Conservation (phyloP, 1,139 yeast genomes). For the Hansenula sp. region DNA sequence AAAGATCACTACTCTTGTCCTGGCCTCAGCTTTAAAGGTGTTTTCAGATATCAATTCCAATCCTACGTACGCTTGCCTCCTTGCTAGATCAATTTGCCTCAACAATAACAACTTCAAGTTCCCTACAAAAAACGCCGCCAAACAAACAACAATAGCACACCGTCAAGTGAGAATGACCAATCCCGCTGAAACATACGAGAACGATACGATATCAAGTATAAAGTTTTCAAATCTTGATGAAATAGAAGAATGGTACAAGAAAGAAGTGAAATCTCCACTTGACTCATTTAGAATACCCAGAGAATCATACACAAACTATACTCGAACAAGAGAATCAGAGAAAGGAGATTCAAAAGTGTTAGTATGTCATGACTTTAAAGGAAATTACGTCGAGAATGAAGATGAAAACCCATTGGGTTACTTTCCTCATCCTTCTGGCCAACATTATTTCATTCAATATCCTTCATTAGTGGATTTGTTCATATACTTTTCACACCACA, state of each 20-base stretch:
- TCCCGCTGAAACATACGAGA: neutral
- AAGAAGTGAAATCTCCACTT: neutral
- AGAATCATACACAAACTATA: conserved; percentile 21
- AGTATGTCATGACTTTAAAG: conserved; percentile 35
- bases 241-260: conserved; percentile 8
- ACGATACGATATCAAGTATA: neutral
- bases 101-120: neutral
- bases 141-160: neutral
- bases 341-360: conserved; percentile 12
- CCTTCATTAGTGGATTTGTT: conserved; percentile 32
- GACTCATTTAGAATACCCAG: conserved; percentile 15
- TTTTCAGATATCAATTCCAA: neutral
- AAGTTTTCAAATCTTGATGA: conserved; percentile 7
- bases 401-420: conserved; percentile 31
- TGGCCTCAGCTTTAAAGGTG: neutral
- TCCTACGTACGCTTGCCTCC: neutral
- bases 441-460: conserved; percentile 31
- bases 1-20: too few species aligned
- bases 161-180: neutral
- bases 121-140: neutral
- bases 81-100: neutral
- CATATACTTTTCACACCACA: conserved; percentile 34
- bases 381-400: conserved; percentile 29
- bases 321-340: conserved; percentile 53
- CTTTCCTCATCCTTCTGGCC: conserved; percentile 30